Evolutionary conservation across 331 rosid species (phyloP), one percentile per base, ranked within the genome.

Genomic region (Phaseolus coccineus): DNA sequence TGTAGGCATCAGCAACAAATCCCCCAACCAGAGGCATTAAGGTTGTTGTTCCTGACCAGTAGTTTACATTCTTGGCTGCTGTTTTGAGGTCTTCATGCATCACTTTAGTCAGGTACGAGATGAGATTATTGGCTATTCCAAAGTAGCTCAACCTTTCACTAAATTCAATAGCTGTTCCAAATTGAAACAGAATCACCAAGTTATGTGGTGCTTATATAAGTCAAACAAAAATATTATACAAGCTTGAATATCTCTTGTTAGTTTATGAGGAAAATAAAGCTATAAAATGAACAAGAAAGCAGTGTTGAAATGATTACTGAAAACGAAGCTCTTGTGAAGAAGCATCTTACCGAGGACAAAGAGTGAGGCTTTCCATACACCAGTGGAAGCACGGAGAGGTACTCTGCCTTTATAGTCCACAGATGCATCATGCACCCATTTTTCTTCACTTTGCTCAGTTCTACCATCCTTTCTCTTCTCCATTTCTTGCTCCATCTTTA

Each of bases 1-100:
- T 69, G 87, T 88, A 89, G 73, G 91, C 90, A 74, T 91, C 93
- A 75, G 93, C 96, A 7, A 87, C 7, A 84, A 89, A 82, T 4
- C 88, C 96, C 1, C 96, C 96, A 1, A 87, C 25, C 0, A 91
- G 77, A 77, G 96, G 93, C 85, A 89, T 80, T 11, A 84, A 51
- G 40, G 96, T 87, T 16, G 93, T 82, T 62, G 88, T 90, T 82
- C 93, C 96, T 31, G 82, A 0, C 96, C 96, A 88, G 74, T 71
- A 90, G 77, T 91, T 89, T 14, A 91, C 96, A 82, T 89, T 89
- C 61, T 87, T 89, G 2, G 88, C 88, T 0, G 93, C 96, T 40
- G 90, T 91, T 66, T 82, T 69, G 74, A 91, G 89, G 62, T 89
- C 93, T 82, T 88, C 91, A 74, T 84, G 87, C 37, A 91, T 65